phyloP scores from a whole-genome alignment of 139 green algal genomes.

The Auxenochlorella pyrenoidosa region DNA sequence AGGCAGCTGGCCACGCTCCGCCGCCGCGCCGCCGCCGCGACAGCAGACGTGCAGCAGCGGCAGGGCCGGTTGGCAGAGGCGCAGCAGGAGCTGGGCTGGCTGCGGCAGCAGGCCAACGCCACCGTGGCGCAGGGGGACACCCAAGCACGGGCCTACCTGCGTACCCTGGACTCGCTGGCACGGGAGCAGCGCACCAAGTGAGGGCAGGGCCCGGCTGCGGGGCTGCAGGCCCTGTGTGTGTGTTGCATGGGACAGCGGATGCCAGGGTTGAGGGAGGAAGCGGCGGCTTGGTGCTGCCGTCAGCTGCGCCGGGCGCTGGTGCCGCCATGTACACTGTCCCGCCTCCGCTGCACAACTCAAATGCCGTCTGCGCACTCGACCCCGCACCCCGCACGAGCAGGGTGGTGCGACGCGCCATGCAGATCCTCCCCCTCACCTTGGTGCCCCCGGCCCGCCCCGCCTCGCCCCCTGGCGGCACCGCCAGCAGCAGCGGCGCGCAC shows the following conservation, averaged over 20 bases:
- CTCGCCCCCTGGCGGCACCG: constrained; percentile 7
- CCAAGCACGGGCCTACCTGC: neutral
- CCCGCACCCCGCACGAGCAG: neutral
- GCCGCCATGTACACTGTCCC: too few relatives aligned
- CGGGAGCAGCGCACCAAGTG: constrained; percentile 54
- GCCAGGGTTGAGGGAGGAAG: too few relatives aligned
- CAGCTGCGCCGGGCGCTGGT: too few relatives aligned
- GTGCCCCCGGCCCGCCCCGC: neutral
- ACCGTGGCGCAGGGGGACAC: neutral
- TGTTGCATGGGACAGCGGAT: too few relatives aligned
- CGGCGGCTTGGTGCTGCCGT: too few relatives aligned
- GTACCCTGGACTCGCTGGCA: constrained; percentile 31
- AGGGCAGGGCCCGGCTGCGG: neutral
- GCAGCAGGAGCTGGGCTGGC: neutral
- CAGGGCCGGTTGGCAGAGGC: neutral
- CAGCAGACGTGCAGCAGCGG: neutral
- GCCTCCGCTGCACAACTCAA: too few relatives aligned
- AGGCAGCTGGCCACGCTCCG: constrained; percentile 4
- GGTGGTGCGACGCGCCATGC: constrained; percentile 48
- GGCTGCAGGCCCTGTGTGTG: too few relatives aligned
- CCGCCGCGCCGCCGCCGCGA: neutral
- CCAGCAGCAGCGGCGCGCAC: neutral
- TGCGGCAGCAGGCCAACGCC: neutral
- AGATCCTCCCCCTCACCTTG: constrained; percentile 57
- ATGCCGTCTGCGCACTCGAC: neutral